Base-by-base conservation (phyloP, 1,284 basidiomycete genomes). In the Pascua sp. region DNA sequence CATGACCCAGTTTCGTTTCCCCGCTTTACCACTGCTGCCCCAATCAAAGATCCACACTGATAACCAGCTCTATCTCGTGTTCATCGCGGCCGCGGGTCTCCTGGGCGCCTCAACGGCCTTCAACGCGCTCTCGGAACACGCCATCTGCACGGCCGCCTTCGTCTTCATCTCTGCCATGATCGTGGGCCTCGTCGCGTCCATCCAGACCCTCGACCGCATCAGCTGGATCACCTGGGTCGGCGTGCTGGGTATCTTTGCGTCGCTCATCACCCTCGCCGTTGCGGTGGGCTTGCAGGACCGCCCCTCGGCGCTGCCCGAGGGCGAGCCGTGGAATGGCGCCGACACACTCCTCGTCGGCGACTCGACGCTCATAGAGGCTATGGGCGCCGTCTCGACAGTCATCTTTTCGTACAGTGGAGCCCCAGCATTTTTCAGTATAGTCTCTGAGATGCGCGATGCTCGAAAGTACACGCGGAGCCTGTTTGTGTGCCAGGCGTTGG, bases 401-500 rank as follows among this genome's bases (percentile, higher is more conserved):
- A 59, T 70, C 49, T 69, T 68, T 49, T 64, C 67, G 11, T 73
- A 66, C 51, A 65, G 67, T 11, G 67, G 65, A 1, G 64, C 69
- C 4, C 67, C 68, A 7, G 59, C 61, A 11, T 68, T 68, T 64
- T 66, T 75, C 52, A 60, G 64, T 10, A 59, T 76, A 51, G 64
- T 70, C 11, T 59, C 71, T 11, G 75, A 77, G 55, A 76, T 77
- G 73, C 50, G 62, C 15, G 59, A 71, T 47, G 68, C 69, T 3
- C 53, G 57, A 24, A 46, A 65, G 32, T 70, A 64, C 63, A 70
- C 64, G 49, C 65, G 63, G 13, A 42, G 45, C 17, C 54, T 71
- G 37, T 60, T 70, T 49, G 47, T 61, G 0, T 70, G 67, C 55
- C 67, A 69, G 53, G 32, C 52, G 1, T 50, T 70, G 48, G 62